phyloP scores from a whole-genome alignment of 306 rosid genomes.

The Castanopsis chinensis region DNA sequence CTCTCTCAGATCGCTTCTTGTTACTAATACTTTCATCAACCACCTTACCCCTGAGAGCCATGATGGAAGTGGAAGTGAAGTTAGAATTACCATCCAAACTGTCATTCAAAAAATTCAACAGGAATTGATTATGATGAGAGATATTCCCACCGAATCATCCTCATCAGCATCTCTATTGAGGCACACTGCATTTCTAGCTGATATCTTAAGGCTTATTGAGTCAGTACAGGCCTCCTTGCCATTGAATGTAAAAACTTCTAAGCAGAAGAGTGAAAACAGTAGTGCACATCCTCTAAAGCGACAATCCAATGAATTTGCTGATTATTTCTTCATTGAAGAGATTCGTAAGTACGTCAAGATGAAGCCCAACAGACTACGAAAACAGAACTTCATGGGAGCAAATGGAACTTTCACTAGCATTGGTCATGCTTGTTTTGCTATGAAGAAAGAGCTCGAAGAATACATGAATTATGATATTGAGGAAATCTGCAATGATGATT shows the following conservation, averaged over 20 bases:
- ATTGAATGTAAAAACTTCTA: neutral
- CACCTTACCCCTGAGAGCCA: conserved; percentile 18
- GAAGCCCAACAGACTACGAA: conserved; percentile 65
- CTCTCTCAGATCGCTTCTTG: conserved; percentile 45
- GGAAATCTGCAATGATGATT: conserved; percentile 75
- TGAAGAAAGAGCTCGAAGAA: conserved; percentile 66
- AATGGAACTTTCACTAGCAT: conserved; percentile 81
- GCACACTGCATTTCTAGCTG: conserved; percentile 54
- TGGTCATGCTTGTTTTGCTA: conserved; percentile 68
- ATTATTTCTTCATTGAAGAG: conserved; percentile 65
- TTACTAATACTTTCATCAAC: conserved; percentile 35
- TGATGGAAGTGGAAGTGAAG: conserved; percentile 23
- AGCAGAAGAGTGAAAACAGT: neutral
- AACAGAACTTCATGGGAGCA: conserved; percentile 83
- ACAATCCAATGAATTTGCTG: conserved; percentile 42
- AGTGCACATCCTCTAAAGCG: conserved; percentile 46
- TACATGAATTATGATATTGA: conserved; percentile 80
- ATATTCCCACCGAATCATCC: conserved; percentile 21
- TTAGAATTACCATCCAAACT: conserved; percentile 20
- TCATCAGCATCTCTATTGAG: conserved; percentile 20
- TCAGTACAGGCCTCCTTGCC: conserved; percentile 31
- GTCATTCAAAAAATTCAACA: conserved; percentile 48
- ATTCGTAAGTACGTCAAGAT: conserved; percentile 62
- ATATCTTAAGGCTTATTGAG: conserved; percentile 57
- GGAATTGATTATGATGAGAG: conserved; percentile 38